Percentiles rank a stretch among this genome's conserved stretches.
phyloP scores from a whole-genome alignment of 306 rosid species.

The Lotus japonicus region DNA sequence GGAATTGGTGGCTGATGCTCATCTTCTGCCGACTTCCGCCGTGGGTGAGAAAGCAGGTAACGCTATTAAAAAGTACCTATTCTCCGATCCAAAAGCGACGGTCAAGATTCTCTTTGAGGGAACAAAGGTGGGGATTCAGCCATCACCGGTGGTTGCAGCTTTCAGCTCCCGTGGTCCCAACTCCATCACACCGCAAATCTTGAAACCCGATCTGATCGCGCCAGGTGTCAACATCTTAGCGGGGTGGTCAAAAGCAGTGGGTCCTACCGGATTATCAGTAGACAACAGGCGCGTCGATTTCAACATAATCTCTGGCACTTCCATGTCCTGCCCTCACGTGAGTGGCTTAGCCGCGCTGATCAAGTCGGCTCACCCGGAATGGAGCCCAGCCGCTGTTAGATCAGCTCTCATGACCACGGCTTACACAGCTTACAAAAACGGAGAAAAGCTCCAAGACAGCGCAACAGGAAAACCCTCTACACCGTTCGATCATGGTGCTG shows the following conservation, averaged over 20 bases:
- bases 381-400: constrained; percentile 85
- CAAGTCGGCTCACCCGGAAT: constrained; percentile 74
- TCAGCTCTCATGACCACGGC: constrained; percentile 96
- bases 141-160: constrained; percentile 93
- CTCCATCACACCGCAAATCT: constrained; percentile 47
- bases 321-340: constrained; percentile 98
- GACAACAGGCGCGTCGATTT: constrained; percentile 76
- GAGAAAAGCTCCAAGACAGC: constrained; percentile 43
- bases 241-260: constrained; percentile 63
- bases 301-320: constrained; percentile 89
- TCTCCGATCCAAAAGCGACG: constrained; percentile 49
- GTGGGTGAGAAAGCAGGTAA: constrained; percentile 63
- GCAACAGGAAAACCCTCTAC: constrained; percentile 66
- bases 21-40: constrained; percentile 65
- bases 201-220: constrained; percentile 86
- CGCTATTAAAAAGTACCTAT: constrained; percentile 40
- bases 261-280: constrained; percentile 57
- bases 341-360: constrained; percentile 79
- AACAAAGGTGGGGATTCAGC: constrained; percentile 69
- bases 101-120: constrained; percentile 64
- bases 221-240: constrained; percentile 97
- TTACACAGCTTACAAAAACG: constrained; percentile 59
- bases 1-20: constrained; percentile 85
- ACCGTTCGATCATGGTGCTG: constrained; percentile 80
- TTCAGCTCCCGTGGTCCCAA: constrained; percentile 88